Evolutionary conservation across 2,329 filamentous ascomycete genomes (phyloP), one percentile per base, ranked within the genome.

Genomic region (Xylaria sp.): DNA sequence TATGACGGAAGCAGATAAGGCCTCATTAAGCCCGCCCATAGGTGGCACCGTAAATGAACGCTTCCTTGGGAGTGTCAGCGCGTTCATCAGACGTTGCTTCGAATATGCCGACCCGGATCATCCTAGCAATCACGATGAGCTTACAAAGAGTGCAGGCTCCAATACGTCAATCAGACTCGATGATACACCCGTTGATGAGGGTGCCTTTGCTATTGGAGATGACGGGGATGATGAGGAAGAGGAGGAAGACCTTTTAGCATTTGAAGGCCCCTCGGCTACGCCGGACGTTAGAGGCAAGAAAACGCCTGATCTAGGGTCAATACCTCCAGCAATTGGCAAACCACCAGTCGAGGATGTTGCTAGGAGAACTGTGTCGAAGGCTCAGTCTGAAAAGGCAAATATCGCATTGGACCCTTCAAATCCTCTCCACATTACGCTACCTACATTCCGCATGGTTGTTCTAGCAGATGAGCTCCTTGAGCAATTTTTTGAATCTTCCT

Each of bases 391-490:
- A 77, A 88, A 92, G 21, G 94, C 94, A 55, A 99, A 99, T 77
- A 89, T 91, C 8, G 96, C 96, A 0, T 87, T 99, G 3, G 94
- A 99, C 78, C 96, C 96, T 2, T 91, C 93, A 30, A 95, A 97
- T 71, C 96, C 96, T 6, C 86, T 99, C 0, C 92, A 98, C 78
- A 98, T 99, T 76, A 98, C 96, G 0, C 86, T 99, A 1, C 96
- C 96, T 0, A 99, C 96, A 0, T 99, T 99, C 86, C 92, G 96
- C 72, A 99, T 99, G 96, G 94, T 99, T 3, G 93, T 99, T 9
- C 88, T 99, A 7, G 96, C 96, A 51, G 96, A 99, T 77, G 96
- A 99, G 79, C 87, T 97, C 0, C 88, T 99, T 5, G 95, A 99
- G 76, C 93, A 97, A 74, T 99, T 99, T 82, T 99, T 99, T 78